Evolutionary conservation across 805 yeast species (phyloP).

Genomic region (Wickerhamiella vanderwaltii): DNA sequence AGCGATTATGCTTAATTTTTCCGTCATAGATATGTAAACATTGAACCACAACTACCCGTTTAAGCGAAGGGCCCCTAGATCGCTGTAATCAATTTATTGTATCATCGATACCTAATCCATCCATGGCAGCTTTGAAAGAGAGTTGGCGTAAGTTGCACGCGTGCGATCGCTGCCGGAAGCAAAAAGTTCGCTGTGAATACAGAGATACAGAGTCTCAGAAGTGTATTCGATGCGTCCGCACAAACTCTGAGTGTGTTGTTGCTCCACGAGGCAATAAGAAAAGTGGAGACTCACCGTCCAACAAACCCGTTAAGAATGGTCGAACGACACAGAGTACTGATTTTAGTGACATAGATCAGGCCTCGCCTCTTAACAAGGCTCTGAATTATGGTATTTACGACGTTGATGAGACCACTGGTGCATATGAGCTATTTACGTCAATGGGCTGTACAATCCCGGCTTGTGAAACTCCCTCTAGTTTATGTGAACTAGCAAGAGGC

Average conservation of each 20-base stretch:
- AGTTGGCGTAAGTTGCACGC: slow-evolving; percentile 24
- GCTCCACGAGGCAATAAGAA: not conserved
- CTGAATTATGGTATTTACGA: slow-evolving; percentile 3
- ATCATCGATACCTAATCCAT: no score
- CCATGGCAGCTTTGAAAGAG: slow-evolving; percentile 16
- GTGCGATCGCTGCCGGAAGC: slow-evolving; percentile 23
- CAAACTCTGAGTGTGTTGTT: slow-evolving; percentile 15
- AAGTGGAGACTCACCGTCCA: not conserved
- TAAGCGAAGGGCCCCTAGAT: no score
- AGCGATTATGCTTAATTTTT: no score
- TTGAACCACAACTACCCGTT: no score
- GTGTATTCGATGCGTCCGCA: slow-evolving; percentile 21
- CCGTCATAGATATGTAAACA: no score
- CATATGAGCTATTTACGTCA: slow-evolving; percentile 4
- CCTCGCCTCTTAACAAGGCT: not conserved
- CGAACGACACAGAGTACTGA: slow-evolving; percentile 7
- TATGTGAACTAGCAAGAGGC: slow-evolving; percentile 2
- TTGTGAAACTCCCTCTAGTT: not conserved
- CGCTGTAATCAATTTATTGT: no score
- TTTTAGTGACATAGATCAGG: not conserved
- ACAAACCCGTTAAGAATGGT: not conserved
- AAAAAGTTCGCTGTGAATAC: slow-evolving; percentile 25
- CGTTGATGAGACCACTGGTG: slow-evolving; percentile 4
- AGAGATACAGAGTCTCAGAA: slow-evolving; percentile 19
- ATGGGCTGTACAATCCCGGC: not conserved